phyloP scores from a whole-genome alignment of 2,329 filamentous ascomycete genomes.

The Furcasterigmium furcatum region DNA sequence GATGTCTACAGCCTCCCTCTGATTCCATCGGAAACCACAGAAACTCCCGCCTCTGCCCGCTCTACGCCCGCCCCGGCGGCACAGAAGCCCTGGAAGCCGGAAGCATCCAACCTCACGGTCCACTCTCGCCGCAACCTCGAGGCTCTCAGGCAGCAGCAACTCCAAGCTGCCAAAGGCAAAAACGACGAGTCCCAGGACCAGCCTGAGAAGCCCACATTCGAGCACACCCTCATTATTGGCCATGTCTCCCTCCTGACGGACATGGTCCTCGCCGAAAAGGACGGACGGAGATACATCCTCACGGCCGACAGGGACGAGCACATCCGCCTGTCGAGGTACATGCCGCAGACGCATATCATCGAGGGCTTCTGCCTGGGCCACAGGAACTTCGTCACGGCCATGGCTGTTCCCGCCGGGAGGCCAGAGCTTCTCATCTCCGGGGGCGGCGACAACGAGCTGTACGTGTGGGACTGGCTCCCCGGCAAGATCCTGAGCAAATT shows the following conservation, averaged over 20 bases:
- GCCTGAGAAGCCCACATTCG: slow-evolving; percentile 52
- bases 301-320: slow-evolving; percentile 64
- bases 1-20: slow-evolving; percentile 91
- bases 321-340: slow-evolving; percentile 79
- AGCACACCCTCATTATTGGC: slow-evolving; percentile 76
- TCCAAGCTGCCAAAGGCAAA: slow-evolving; percentile 31
- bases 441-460: slow-evolving; percentile 77
- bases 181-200: slow-evolving; percentile 21
- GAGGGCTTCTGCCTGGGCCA: slow-evolving; percentile 90
- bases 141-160: slow-evolving; percentile 57
- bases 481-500: slow-evolving; percentile 51
- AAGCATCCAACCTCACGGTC: slow-evolving; percentile 57
- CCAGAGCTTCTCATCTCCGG: slow-evolving; percentile 74
- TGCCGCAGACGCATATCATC: slow-evolving; percentile 82
- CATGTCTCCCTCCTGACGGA: slow-evolving; percentile 95
- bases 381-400: slow-evolving; percentile 74
- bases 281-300: slow-evolving; percentile 45
- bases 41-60: slow-evolving; percentile 8
- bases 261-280: slow-evolving; percentile 50
- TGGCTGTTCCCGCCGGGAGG: slow-evolving; percentile 59
- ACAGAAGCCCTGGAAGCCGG: slow-evolving; percentile 37
- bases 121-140: slow-evolving; percentile 62
- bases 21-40: slow-evolving; percentile 28
- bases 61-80: slow-evolving; percentile 15
- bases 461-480: slow-evolving; percentile 77